Percentiles rank a stretch among this genome's conserved stretches.
Evolutionary conservation across 129 eudicot genomes (phyloP).

Genomic region (Dittrichia graveolens): DNA sequence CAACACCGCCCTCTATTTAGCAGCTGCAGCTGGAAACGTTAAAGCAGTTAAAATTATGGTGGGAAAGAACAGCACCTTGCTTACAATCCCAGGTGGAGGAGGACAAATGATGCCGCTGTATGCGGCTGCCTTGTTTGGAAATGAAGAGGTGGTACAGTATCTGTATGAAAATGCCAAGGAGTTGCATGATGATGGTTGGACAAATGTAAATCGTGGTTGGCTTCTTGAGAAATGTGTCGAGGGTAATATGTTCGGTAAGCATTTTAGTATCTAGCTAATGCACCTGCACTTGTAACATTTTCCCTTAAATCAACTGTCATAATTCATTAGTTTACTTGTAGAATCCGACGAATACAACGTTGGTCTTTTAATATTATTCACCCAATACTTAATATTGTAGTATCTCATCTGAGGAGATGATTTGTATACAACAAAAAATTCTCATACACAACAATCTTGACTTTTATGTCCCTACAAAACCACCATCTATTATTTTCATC

Average conservation of each 20-base stretch:
- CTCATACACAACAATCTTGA: too few relatives aligned
- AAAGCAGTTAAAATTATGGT: constrained; percentile 24
- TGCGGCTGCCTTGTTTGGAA: constrained; percentile 41
- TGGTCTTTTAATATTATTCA: too few relatives aligned
- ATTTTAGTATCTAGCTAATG: neutral
- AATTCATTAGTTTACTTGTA: too few relatives aligned
- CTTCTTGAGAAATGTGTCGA: constrained; percentile 35
- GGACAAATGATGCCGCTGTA: constrained; percentile 20
- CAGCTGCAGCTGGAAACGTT: constrained; percentile 35
- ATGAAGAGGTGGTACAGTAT: constrained; percentile 38
- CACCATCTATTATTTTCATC: too few relatives aligned
- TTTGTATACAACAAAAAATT: too few relatives aligned
- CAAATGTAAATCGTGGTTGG: constrained; percentile 10
- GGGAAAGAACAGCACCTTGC: constrained; percentile 8
- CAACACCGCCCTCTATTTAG: constrained; percentile 39
- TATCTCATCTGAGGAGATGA: too few relatives aligned
- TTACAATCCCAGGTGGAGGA: constrained; percentile 21
- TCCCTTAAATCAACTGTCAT: too few relatives aligned
- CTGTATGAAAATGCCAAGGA: constrained; percentile 15
- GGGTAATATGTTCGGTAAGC: constrained; percentile 43
- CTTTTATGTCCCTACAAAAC: too few relatives aligned
- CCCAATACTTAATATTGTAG: too few relatives aligned
- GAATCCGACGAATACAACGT: too few relatives aligned
- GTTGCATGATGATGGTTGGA: constrained; percentile 25
- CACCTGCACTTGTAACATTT: neutral